These are phyloP conservation scores for Phyllachora maydis DNA, from an alignment of 2,329 filamentous ascomycete genomes.

Conservation along the genomic window DNA sequence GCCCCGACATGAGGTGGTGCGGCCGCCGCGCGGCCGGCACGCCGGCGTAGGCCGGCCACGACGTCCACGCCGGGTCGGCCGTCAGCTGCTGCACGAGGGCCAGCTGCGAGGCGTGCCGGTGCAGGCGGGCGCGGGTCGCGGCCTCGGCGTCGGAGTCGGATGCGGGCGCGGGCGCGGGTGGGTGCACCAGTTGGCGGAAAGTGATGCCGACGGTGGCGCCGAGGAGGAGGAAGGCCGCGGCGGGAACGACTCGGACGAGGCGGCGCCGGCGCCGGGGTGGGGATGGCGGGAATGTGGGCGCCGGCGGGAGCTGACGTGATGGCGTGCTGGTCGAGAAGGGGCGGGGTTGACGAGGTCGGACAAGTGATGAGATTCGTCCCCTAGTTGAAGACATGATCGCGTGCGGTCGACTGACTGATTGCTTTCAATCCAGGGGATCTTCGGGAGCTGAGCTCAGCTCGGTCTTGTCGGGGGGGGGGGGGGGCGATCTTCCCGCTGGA, in stretches of 20 bases:
- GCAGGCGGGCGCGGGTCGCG: constrained; percentile 18
- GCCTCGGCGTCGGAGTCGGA: constrained; percentile 18
- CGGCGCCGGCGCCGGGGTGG: background rate
- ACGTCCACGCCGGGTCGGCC: constrained; percentile 17
- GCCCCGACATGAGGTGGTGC: constrained; percentile 17
- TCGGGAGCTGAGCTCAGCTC: too few species aligned
- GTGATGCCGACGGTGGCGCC: constrained; percentile 18
- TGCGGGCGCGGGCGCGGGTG: constrained; percentile 17
- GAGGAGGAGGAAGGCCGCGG: constrained; percentile 16
- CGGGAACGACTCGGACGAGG: constrained; percentile 8
- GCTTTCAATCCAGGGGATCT: too few species aligned
- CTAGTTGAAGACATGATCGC: too few species aligned
- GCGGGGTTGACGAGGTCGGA: too few species aligned
- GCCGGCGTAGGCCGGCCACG: constrained; percentile 16
- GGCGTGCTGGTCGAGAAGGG: too few species aligned
- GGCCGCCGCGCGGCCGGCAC: constrained; percentile 3
- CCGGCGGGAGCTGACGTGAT: too few species aligned
- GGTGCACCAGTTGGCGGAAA: constrained; percentile 17
- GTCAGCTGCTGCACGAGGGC: constrained; percentile 24
- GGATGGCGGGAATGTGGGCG: background rate
- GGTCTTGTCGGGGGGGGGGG: too few species aligned
- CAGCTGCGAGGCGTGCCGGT: constrained; percentile 18
- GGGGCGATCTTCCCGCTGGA: too few species aligned
- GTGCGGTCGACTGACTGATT: too few species aligned
- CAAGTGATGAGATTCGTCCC: too few species aligned